A percentile compares a stretch with the other conserved stretches of the same genome.
phyloP scores from a whole-genome alignment of 148 eudicot genomes.

The Selenicereus undatus region DNA sequence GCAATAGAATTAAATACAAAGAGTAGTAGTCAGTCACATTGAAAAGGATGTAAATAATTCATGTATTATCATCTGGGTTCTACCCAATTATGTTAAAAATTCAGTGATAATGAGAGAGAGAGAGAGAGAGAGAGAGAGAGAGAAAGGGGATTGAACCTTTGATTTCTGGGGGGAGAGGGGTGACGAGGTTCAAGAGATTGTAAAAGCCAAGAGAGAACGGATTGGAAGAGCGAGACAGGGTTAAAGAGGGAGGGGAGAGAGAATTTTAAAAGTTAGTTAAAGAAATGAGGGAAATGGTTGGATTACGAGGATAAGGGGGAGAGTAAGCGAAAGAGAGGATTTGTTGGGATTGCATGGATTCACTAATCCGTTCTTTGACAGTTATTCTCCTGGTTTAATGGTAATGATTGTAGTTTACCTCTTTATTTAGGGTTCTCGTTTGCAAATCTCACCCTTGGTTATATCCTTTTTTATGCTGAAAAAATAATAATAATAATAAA shows the following conservation, averaged over 20 bases:
- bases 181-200: not conserved
- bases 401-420: conserved; percentile 7
- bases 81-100: not conserved
- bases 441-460: not conserved
- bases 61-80: not conserved
- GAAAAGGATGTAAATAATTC: not conserved
- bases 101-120: conserved; percentile 1
- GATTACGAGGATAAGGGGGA: conserved; percentile 19
- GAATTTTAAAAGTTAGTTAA: conserved; percentile 1
- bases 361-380: conserved; percentile 16
- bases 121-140: not conserved
- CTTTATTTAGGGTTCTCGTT: not conserved
- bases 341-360: conserved; percentile 18
- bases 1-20: not conserved
- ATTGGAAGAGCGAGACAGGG: conserved; percentile 12
- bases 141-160: not conserved
- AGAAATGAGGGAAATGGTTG: conserved; percentile 11
- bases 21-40: not conserved
- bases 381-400: conserved; percentile 5
- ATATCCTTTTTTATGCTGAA: no score
- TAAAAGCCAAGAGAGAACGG: not conserved
- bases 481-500: no score
- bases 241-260: not conserved
- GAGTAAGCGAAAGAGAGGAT: conserved; percentile 16
- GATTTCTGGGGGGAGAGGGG: not conserved